A percentile compares a stretch with the other conserved stretches of the same genome.
Conservation (phyloP, 2,329 filamentous ascomycete genomes). For the Botrytis cinerea region DNA sequence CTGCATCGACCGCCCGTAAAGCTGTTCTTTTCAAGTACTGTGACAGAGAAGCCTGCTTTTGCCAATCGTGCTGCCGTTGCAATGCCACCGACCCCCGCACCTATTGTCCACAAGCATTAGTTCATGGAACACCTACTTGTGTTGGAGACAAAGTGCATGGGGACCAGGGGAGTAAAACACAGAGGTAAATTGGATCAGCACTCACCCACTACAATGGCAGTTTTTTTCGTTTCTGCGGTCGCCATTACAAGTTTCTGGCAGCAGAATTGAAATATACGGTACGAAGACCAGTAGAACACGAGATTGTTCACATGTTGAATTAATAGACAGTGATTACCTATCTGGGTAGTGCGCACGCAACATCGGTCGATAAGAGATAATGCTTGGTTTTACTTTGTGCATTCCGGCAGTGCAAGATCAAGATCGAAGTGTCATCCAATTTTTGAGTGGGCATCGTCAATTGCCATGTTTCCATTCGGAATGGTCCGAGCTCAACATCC, state of each 20-base stretch:
- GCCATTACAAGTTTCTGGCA: conserved; percentile 27
- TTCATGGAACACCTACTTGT: neutral
- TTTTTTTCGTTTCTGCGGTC: conserved; percentile 44
- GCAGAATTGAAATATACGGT: conserved; percentile 23
- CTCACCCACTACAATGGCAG: conserved; percentile 56
- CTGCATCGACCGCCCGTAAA: conserved; percentile 74
- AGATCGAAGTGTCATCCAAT: conserved; percentile 4
- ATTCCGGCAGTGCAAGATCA: neutral
- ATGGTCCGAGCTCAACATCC: conserved; percentile 8
- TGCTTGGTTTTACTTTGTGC: neutral
- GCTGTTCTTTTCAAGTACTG: conserved; percentile 74
- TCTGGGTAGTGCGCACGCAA: neutral
- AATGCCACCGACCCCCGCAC: conserved; percentile 71
- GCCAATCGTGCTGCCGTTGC: conserved; percentile 71
- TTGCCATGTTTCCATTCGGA: neutral
- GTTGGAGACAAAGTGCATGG: neutral
- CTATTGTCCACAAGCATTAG: conserved; percentile 43
- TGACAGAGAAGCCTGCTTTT: conserved; percentile 70
- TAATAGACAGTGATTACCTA: neutral
- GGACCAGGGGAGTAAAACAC: conserved; percentile 1
- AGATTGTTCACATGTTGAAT: conserved; percentile 32
- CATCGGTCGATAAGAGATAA: neutral
- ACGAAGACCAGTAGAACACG: conserved; percentile 25
- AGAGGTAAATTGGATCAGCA: conserved; percentile 10
- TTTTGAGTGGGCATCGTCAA: neutral